Conservation (phyloP, 1,284 basidiomycete species). For the Schizophyllum commune region DNA sequence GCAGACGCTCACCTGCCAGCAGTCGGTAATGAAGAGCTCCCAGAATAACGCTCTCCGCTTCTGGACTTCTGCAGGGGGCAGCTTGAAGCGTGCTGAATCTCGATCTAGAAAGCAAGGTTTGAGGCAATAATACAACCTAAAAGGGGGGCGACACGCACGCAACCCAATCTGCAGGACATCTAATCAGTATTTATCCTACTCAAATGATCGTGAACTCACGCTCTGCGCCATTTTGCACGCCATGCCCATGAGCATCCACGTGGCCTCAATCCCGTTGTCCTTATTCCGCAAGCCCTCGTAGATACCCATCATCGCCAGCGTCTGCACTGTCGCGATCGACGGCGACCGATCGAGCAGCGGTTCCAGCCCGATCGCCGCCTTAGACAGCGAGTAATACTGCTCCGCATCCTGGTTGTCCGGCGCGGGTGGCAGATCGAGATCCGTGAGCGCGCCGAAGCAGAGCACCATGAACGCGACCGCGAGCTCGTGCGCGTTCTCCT, state of each 20-base stretch:
- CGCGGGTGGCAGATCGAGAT: constrained; percentile 38
- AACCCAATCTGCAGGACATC: constrained; percentile 43
- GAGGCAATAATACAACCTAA: neutral
- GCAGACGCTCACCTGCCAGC: constrained; percentile 46
- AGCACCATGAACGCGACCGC: constrained; percentile 51
- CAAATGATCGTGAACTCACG: constrained; percentile 29
- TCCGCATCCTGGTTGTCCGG: constrained; percentile 45
- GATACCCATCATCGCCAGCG: constrained; percentile 57
- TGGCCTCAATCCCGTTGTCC: constrained; percentile 54
- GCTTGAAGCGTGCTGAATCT: constrained; percentile 61
- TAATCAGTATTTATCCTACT: neutral
- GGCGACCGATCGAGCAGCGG: constrained; percentile 61
- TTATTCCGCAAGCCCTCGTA: constrained; percentile 53
- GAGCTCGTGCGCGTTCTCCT: constrained; percentile 43
- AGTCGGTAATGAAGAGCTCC: constrained; percentile 64
- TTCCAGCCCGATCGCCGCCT: constrained; percentile 55
- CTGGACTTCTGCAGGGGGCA: constrained; percentile 51
- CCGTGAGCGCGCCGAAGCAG: constrained; percentile 50
- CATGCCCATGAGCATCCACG: constrained; percentile 54
- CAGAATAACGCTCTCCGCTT: constrained; percentile 64
- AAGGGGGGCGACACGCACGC: constrained; percentile 33
- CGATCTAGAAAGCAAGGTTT: constrained; percentile 36
- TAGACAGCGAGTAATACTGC: constrained; percentile 45
- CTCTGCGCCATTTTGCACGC: constrained; percentile 58
- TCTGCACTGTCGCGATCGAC: constrained; percentile 60